Percentiles rank a stretch among this genome's conserved stretches.
phyloP scores from a whole-genome alignment of 2,329 filamentous ascomycete genomes.

The Fusarium fujikuroi region DNA sequence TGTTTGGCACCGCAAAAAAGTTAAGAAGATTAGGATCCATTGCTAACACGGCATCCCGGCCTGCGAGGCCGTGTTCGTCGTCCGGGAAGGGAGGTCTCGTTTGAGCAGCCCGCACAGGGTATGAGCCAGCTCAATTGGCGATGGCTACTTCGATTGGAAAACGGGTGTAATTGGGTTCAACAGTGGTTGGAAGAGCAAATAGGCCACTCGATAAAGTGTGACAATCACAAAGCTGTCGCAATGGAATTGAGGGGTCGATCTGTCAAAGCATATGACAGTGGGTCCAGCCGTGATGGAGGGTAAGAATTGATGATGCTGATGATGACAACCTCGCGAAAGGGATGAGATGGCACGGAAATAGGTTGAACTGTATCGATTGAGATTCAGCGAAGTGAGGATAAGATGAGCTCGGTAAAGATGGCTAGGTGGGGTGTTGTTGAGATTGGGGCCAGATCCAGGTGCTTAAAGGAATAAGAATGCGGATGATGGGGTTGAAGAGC shows the following conservation, averaged over 20 bases:
- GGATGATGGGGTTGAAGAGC: constrained; percentile 19
- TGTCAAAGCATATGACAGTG: constrained; percentile 36
- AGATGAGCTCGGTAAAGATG: constrained; percentile 15
- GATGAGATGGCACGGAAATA: constrained; percentile 3
- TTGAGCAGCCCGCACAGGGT: constrained; percentile 33
- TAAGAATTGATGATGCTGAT: constrained; percentile 6
- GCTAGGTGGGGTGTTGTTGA: constrained; percentile 42
- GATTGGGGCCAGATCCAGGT: constrained; percentile 35
- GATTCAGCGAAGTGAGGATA: constrained; percentile 14
- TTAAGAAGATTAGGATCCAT: constrained; percentile 47
- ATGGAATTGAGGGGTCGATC: constrained; percentile 31
- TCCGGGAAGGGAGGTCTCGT: constrained; percentile 32
- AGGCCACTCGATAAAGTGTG: constrained; percentile 16
- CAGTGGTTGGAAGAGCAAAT: constrained; percentile 13
- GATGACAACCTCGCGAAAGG: constrained; percentile 27
- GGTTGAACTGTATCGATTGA: constrained; percentile 7
- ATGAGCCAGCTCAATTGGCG: constrained; percentile 38
- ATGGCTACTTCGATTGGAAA: neutral
- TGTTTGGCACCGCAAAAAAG: constrained; percentile 46
- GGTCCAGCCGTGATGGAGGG: constrained; percentile 19
- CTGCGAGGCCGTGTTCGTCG: constrained; percentile 40
- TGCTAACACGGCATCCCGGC: constrained; percentile 47
- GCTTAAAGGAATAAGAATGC: constrained; percentile 23
- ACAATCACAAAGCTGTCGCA: constrained; percentile 34
- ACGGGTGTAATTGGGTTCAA: neutral